Conservation (phyloP, 148 eudicot species). For the Silene latifolia region DNA sequence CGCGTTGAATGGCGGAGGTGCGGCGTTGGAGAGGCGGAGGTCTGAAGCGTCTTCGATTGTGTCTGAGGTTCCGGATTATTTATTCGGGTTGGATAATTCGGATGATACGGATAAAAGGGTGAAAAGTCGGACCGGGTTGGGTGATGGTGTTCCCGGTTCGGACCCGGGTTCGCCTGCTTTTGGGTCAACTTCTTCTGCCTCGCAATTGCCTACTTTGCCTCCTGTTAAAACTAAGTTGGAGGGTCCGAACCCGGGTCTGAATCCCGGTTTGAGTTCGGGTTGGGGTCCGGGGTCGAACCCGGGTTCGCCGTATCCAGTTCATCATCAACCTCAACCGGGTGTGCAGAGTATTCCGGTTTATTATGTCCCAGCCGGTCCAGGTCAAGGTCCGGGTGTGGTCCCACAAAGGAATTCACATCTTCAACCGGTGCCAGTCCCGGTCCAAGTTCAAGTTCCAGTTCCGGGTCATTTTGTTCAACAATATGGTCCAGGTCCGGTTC, state of each 20-base stretch:
- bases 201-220: conserved; percentile 44
- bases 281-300: conserved; percentile 39
- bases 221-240: conserved; percentile 63
- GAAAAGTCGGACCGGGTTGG: conserved; percentile 29
- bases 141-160: conserved; percentile 42
- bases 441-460: conserved; percentile 15
- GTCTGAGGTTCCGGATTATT: conserved; percentile 88
- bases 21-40: conserved; percentile 61
- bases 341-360: conserved; percentile 60
- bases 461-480: conserved; percentile 17
- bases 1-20: conserved; percentile 59
- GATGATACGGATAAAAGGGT: conserved; percentile 43
- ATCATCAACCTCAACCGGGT: conserved; percentile 8
- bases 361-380: conserved; percentile 40
- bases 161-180: conserved; percentile 79
- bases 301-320: conserved; percentile 33
- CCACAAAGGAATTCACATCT: conserved; percentile 34
- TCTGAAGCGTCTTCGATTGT: conserved; percentile 79
- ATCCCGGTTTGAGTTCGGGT: conserved; percentile 30
- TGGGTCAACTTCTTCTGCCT: conserved; percentile 51
- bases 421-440: conserved; percentile 38
- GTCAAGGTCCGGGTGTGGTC: conserved; percentile 42
- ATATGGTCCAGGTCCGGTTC: conserved; percentile 20
- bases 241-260: conserved; percentile 22
- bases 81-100: conserved; percentile 74